These are phyloP conservation scores for Magnolia kwangsiensis DNA, from an alignment of 164 flowering plant genomes.

Conservation along the genomic window DNA sequence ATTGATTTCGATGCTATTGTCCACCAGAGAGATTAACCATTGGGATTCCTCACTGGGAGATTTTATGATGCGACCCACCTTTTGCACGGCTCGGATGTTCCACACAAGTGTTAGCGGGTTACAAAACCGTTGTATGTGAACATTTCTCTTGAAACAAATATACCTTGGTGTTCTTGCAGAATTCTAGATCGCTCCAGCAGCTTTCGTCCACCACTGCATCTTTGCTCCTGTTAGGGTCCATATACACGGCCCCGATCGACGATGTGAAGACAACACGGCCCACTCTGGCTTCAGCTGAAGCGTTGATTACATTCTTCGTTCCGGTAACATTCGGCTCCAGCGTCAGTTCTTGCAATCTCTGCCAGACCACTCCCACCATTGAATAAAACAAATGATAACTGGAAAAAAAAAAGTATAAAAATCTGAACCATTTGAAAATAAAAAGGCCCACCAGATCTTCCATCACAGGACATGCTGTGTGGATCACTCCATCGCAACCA, in stretches of 20 bases:
- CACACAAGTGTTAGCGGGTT: no score
- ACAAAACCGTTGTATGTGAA: not conserved
- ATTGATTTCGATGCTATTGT: no score
- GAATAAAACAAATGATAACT: not conserved
- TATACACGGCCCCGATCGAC: conserved; percentile 83
- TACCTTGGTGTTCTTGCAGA: conserved; percentile 93
- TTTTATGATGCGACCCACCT: not conserved
- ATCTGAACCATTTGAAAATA: not conserved
- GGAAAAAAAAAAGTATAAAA: no score
- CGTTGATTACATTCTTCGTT: conserved; percentile 67
- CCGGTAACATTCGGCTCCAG: conserved; percentile 86
- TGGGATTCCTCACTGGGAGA: no score
- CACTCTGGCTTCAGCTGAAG: conserved; percentile 74
- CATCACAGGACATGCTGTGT: conserved; percentile 88
- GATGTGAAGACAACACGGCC: conserved; percentile 87
- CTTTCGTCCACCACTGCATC: conserved; percentile 79
- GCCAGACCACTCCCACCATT: not conserved
- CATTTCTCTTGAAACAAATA: not conserved
- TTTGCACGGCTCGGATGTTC: not conserved
- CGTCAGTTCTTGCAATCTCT: conserved; percentile 46
- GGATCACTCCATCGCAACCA: conserved; percentile 92
- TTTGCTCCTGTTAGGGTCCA: conserved; percentile 77
- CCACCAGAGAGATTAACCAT: no score
- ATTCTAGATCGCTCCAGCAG: conserved; percentile 97
- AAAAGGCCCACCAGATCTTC: conserved; percentile 50